Evolutionary conservation across 2,329 filamentous ascomycete species (phyloP), one percentile per base, ranked within the genome.

Genomic region (Tolypocladium tropicale): DNA sequence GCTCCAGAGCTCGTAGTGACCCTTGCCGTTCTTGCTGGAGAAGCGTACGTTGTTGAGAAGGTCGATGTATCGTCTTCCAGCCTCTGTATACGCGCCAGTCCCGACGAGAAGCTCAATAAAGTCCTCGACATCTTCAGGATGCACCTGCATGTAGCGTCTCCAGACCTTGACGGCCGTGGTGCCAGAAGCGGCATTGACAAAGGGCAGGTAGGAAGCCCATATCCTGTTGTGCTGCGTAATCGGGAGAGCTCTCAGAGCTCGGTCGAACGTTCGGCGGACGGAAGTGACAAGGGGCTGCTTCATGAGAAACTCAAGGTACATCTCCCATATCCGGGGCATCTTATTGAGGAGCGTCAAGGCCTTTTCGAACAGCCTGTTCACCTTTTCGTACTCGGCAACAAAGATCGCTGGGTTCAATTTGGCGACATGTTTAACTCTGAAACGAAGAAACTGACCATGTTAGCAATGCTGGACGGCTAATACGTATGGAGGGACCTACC

Each of bases 241-340:
- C 2, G 95, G 94, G 43, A 99, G 79, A 6, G 95, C 93, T 60
- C 93, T 85, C 50, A 99, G 79, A 14, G 94, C 92, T 57, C 91
- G 86, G 73, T 99, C 93, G 73, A 99, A 99, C 1, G 90, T 90
- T 61, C 85, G 85, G 57, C 94, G 84, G 30, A 90, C 95, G 56
- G 85, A 79, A 9, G 93, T 96, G 59, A 99, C 85, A 55, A 95
- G 77, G n/a, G 94, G 94, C 70, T 99, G 94, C 66, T 89, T 84
- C 68, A 93, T 84, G 57, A 99, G 78, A 68, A 99, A 97, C 52
- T 82, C 82, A 59, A 99, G 84, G 70, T 96, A 99, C 85, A 97
- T 90, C 70, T 96, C 92, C 95, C 94, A 99, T 68, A 99, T 94
- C 62, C 85, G 83, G 28, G 95, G 94, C 94, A 99, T 99, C 75